phyloP scores from a whole-genome alignment of 495 filamentous ascomycete species.

The Aspergillus indologenus region DNA sequence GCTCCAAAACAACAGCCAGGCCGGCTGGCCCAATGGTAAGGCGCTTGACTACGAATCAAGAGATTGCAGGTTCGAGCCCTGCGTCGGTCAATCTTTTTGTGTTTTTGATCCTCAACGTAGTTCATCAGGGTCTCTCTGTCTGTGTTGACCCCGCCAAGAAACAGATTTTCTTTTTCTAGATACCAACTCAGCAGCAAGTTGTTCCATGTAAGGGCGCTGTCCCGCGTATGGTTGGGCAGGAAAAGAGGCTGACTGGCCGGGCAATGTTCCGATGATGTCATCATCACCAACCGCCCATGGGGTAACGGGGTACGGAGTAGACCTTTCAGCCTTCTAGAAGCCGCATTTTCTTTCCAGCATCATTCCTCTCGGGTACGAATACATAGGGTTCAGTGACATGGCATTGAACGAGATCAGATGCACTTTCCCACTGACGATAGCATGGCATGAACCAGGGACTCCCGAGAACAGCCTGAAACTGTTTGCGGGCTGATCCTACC shows the following conservation, averaged over 20 bases:
- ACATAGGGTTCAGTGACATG: neutral
- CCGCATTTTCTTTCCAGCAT: neutral
- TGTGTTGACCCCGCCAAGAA: neutral
- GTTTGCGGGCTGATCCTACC: neutral
- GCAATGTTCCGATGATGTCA: neutral
- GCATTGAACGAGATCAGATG: neutral
- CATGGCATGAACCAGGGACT: neutral
- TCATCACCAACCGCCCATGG: neutral
- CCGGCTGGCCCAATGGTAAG: slow-evolving; percentile 66
- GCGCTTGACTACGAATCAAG: slow-evolving; percentile 72
- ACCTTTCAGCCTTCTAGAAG: neutral
- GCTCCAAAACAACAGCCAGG: slow-evolving; percentile 19
- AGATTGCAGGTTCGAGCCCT: slow-evolving; percentile 53
- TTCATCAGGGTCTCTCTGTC: too few relatives aligned
- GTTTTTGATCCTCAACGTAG: neutral
- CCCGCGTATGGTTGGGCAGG: neutral
- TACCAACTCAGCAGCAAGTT: neutral
- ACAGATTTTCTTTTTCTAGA: neutral
- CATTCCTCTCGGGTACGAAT: neutral
- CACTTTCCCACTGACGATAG: neutral
- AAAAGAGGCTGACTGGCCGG: neutral
- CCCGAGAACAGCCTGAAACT: neutral
- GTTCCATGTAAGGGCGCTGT: neutral
- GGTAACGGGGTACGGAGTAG: too few relatives aligned
- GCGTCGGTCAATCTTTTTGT: slow-evolving; percentile 39